Conservation (phyloP, 2,329 filamentous ascomycete species). For the Phialemonium atrogriseum region DNA sequence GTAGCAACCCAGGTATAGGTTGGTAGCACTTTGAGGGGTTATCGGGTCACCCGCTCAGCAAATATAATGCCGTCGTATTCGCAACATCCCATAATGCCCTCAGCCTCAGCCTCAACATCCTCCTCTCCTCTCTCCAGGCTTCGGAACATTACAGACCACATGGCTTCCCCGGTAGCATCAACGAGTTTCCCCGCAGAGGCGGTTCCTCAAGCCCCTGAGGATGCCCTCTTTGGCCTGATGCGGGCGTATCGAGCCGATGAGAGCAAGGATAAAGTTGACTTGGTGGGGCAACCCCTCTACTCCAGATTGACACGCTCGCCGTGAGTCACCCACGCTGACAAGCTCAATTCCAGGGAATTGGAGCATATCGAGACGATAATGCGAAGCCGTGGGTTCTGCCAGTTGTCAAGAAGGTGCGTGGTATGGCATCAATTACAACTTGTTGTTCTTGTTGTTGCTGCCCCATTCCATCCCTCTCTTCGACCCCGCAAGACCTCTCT, state of each 20-base stretch:
- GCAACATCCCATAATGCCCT: conserved; percentile 9
- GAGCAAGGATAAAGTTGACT: conserved; percentile 75
- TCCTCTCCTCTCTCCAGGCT: conserved; percentile 43
- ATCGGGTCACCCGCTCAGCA: too few species aligned
- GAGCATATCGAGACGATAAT: conserved; percentile 89
- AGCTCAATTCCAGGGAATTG: conserved; percentile 50
- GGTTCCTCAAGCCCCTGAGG: conserved; percentile 87
- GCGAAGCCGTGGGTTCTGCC: conserved; percentile 97
- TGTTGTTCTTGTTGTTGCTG: neutral
- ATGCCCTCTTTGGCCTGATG: conserved; percentile 90
- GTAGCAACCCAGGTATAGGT: too few species aligned
- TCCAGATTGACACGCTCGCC: conserved; percentile 1
- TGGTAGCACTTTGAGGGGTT: too few species aligned
- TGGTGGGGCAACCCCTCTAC: conserved; percentile 48
- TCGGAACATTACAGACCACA: conserved; percentile 59
- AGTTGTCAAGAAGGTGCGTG: conserved; percentile 84
- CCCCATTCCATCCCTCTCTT: too few species aligned
- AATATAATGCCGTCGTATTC: too few species aligned
- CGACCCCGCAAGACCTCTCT: too few species aligned
- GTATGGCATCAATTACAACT: too few species aligned
- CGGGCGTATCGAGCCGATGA: conserved; percentile 77
- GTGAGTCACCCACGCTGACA: conserved; percentile 7
- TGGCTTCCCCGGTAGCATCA: conserved; percentile 49
- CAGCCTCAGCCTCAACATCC: conserved; percentile 34
- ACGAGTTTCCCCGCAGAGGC: conserved; percentile 68